Percentiles rank a stretch among this genome's conserved stretches.
These are phyloP conservation scores for Cryptococcus neoformans DNA, from an alignment of 1,284 basidiomycete species.

Conservation along the genomic window DNA sequence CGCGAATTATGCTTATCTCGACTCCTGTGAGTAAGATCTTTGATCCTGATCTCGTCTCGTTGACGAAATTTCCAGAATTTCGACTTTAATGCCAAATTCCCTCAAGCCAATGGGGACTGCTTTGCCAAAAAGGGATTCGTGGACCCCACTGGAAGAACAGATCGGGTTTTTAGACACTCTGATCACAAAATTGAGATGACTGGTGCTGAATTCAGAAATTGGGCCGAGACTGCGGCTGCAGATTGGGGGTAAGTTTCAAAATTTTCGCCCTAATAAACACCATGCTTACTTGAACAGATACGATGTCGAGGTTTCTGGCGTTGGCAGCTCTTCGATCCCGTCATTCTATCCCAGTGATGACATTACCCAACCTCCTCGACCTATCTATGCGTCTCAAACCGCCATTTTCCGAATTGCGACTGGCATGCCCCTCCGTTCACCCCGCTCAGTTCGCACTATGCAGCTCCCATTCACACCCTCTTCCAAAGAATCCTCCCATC, in stretches of 20 bases:
- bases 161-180: conserved; percentile 53
- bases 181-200: conserved; percentile 98
- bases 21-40: conserved; percentile 58
- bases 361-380: conserved; percentile 17
- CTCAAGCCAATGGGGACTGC: conserved; percentile 55
- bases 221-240: conserved; percentile 60
- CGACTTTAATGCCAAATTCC: conserved; percentile 80
- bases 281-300: conserved; percentile 14
- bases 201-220: conserved; percentile 66
- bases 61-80: conserved; percentile 29
- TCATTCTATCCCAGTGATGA: conserved; percentile 38
- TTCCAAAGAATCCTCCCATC: conserved; percentile 29
- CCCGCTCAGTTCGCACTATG: conserved; percentile 45
- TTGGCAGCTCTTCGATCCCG: conserved; percentile 45
- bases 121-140: conserved; percentile 55
- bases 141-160: conserved; percentile 72
- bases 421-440: conserved; percentile 43
- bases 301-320: conserved; percentile 44
- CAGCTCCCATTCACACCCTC: conserved; percentile 46
- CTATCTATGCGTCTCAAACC: conserved; percentile 64
- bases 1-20: conserved; percentile 73
- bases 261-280: no score
- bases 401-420: conserved; percentile 59
- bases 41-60: conserved; percentile 3
- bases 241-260: conserved; percentile 54